phyloP scores from a whole-genome alignment of 495 filamentous ascomycete species.

The Annulohypoxylon stygium region DNA sequence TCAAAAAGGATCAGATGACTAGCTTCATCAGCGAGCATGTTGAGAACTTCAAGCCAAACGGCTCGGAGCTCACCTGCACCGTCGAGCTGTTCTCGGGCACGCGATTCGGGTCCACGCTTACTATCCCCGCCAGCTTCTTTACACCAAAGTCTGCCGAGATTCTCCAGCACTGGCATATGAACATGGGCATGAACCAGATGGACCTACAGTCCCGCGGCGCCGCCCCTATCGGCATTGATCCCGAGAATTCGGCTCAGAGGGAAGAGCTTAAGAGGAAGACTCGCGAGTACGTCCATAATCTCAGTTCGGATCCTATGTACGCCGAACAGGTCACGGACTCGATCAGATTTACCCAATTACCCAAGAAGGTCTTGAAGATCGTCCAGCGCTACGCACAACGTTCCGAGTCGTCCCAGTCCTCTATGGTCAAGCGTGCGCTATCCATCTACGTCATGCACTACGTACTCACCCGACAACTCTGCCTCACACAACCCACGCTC shows the following conservation, averaged over 20 bases:
- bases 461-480: conserved; percentile 63
- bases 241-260: conserved; percentile 48
- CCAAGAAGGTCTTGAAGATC: conserved; percentile 57
- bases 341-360: conserved; percentile 57
- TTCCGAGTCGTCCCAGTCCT: conserved; percentile 46
- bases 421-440: conserved; percentile 61
- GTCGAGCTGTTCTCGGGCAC: conserved; percentile 60
- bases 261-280: conserved; percentile 57
- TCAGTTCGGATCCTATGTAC: conserved; percentile 57
- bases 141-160: conserved; percentile 59
- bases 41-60: conserved; percentile 53
- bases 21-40: conserved; percentile 60
- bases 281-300: conserved; percentile 59
- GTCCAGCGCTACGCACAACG: conserved; percentile 56
- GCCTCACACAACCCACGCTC: conserved; percentile 58
- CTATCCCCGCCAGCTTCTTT: conserved; percentile 62
- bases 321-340: conserved; percentile 61
- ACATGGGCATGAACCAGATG: conserved; percentile 49
- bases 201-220: conserved; percentile 54
- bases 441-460: conserved; percentile 66
- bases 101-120: conserved; percentile 55
- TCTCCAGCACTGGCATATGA: conserved; percentile 60
- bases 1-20: conserved; percentile 58
- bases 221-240: conserved; percentile 61
- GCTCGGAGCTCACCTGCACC: conserved; percentile 52